Conservation (phyloP, 2,329 filamentous ascomycete species). For the Arthrobotrys entomopaga region DNA sequence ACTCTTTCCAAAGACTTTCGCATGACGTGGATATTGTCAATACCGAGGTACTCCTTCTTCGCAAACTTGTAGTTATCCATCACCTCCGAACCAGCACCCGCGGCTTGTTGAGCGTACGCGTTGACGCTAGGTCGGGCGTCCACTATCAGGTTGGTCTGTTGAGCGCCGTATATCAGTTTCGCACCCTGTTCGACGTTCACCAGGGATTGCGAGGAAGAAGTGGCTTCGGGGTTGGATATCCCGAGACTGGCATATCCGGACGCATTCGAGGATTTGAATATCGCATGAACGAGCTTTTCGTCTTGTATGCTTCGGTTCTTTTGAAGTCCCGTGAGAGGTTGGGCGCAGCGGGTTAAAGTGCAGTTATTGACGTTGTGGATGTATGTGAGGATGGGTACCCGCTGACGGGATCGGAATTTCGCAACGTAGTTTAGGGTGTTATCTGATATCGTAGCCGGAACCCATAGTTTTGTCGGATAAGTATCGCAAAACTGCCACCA, state of each 20-base stretch:
- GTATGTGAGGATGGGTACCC: slow-evolving; percentile 90
- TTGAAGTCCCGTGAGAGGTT: slow-evolving; percentile 85
- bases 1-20: slow-evolving; percentile 87
- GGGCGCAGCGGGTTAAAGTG: slow-evolving; percentile 92
- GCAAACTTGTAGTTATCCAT: slow-evolving; percentile 97
- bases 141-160: slow-evolving; percentile 93
- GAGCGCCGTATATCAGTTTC: slow-evolving; percentile 80
- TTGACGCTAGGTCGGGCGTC: slow-evolving; percentile 95
- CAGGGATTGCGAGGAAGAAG: slow-evolving; percentile 58
- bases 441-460: slow-evolving; percentile 92
- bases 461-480: slow-evolving; percentile 84
- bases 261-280: slow-evolving; percentile 78
- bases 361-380: slow-evolving; percentile 97
- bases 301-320: slow-evolving; percentile 94
- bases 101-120: slow-evolving; percentile 90
- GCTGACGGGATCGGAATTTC: slow-evolving; percentile 84
- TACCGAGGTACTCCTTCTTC: slow-evolving; percentile 89
- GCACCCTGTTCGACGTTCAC: slow-evolving; percentile 58
- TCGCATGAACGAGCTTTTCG: slow-evolving; percentile 90
- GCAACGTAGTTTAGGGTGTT: slow-evolving; percentile 94
- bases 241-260: slow-evolving; percentile 58
- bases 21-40: slow-evolving; percentile 99
- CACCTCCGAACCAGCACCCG: slow-evolving; percentile 93
- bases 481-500: slow-evolving; percentile 85
- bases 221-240: slow-evolving; percentile 62